Evolutionary conservation across 1,284 basidiomycete genomes (phyloP).

Genomic region (Naganishia albida): DNA sequence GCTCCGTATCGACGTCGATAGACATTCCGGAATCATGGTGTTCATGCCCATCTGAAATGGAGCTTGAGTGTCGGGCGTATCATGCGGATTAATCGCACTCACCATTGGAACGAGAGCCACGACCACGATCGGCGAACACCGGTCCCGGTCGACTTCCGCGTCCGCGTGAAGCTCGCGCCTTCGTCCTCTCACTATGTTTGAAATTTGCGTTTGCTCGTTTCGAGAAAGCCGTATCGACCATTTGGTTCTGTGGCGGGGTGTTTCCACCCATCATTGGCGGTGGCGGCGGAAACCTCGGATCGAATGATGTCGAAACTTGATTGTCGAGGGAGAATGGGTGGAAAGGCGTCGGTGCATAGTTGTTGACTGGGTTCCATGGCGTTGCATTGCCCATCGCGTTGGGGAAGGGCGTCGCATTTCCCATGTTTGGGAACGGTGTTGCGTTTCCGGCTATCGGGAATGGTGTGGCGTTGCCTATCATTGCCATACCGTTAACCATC

Average conservation of each 20-base stretch:
- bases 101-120: slow-evolving; percentile 12
- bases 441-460: slow-evolving; percentile 10
- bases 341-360: slow-evolving; percentile 15
- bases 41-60: slow-evolving; percentile 4
- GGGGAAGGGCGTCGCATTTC: slow-evolving; percentile 7
- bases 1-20: slow-evolving; percentile 4
- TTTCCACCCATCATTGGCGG: background rate
- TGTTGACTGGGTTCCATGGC: slow-evolving; percentile 4
- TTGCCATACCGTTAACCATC: background rate
- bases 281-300: slow-evolving; percentile 13
- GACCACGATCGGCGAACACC: background rate
- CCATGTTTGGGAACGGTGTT: slow-evolving; percentile 1
- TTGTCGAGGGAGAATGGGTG: slow-evolving; percentile 16
- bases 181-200: background rate
- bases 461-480: slow-evolving; percentile 17
- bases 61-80: too few species aligned
- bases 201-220: slow-evolving; percentile 19
- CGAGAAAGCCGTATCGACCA: slow-evolving; percentile 14
- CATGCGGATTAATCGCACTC: background rate
- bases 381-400: slow-evolving; percentile 2
- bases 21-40: background rate
- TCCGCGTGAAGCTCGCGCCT: slow-evolving; percentile 5
- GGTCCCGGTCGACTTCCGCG: background rate
- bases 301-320: slow-evolving; percentile 4
- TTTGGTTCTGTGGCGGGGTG: background rate